Percentiles rank a stretch among this genome's conserved stretches.
These are phyloP conservation scores for Kwoniella europaea DNA, from an alignment of 768 basidiomycete genomes.

Conservation along the genomic window DNA sequence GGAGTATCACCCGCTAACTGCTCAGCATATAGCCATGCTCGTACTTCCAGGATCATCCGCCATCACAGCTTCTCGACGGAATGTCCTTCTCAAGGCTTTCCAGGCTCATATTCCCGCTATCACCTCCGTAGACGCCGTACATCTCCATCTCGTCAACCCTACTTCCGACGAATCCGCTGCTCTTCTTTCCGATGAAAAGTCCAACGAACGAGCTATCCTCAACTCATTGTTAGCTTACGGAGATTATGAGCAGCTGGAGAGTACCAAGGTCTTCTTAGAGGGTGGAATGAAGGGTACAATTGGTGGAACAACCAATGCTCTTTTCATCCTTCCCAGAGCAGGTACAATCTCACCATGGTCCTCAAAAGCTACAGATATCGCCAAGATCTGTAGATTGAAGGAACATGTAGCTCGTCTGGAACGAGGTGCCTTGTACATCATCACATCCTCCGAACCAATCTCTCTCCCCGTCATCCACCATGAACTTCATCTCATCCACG, in stretches of 20 bases:
- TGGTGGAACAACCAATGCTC: conserved; percentile 53
- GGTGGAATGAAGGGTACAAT: conserved; percentile 58
- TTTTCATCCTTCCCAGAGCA: conserved; percentile 78
- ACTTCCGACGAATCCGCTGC: conserved; percentile 61
- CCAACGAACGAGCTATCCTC: conserved; percentile 65
- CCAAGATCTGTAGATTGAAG: conserved; percentile 80
- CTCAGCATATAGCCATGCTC: conserved; percentile 65
- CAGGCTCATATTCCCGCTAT: conserved; percentile 65
- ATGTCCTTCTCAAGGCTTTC: conserved; percentile 68
- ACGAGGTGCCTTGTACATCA: conserved; percentile 77
- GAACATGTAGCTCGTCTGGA: conserved; percentile 78
- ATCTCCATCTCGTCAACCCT: conserved; percentile 82
- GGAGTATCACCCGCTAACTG: background rate
- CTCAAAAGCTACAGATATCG: conserved; percentile 96
- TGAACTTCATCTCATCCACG: conserved; percentile 78
- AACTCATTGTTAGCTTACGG: conserved; percentile 82
- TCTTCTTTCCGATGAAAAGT: conserved; percentile 62
- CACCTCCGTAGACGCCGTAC: conserved; percentile 76
- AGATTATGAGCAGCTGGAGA: conserved; percentile 63
- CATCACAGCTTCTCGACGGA: conserved; percentile 72
- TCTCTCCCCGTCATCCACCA: conserved; percentile 62
- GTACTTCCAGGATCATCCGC: conserved; percentile 77
- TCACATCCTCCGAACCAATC: conserved; percentile 60
- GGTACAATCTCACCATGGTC: conserved; percentile 99
- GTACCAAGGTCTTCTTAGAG: conserved; percentile 46